Evolutionary conservation across 1,284 basidiomycete genomes (phyloP).

Genomic region (Ganoderma lucidum): DNA sequence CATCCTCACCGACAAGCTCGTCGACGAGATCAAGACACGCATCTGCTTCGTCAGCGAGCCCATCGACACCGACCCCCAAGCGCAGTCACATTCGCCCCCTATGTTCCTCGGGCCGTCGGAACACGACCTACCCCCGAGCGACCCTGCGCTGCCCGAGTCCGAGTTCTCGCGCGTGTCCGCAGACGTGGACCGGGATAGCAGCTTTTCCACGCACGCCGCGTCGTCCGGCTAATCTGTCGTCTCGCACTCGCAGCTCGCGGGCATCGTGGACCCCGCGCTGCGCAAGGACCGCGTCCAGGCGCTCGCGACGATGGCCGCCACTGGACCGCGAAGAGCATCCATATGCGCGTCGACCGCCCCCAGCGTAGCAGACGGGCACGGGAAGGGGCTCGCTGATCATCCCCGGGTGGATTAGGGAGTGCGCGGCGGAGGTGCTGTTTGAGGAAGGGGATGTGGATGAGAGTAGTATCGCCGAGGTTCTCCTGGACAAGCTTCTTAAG

Average conservation of each 20-base stretch:
- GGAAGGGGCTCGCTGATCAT: slow-evolving; percentile 84
- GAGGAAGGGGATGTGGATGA: slow-evolving; percentile 90
- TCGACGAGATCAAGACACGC: slow-evolving; percentile 86
- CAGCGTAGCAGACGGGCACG: slow-evolving; percentile 69
- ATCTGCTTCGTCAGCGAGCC: slow-evolving; percentile 80
- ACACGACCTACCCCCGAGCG: slow-evolving; percentile 63
- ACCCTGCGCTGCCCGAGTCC: slow-evolving; percentile 67
- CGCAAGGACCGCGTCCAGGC: slow-evolving; percentile 69
- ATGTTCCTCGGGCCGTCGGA: slow-evolving; percentile 46
- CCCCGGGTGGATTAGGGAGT: slow-evolving; percentile 95
- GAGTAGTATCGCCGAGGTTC: slow-evolving; percentile 80
- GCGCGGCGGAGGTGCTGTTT: slow-evolving; percentile 91
- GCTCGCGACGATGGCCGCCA: slow-evolving; percentile 69
- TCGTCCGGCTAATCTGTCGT: slow-evolving; percentile 69
- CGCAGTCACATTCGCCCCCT: slow-evolving; percentile 51
- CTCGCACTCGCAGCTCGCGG: slow-evolving; percentile 47
- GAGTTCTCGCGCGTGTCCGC: slow-evolving; percentile 64
- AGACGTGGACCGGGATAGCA: slow-evolving; percentile 57
- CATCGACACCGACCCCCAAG: slow-evolving; percentile 46
- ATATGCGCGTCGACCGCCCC: slow-evolving; percentile 72
- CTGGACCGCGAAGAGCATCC: slow-evolving; percentile 77
- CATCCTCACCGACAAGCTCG: slow-evolving; percentile 73
- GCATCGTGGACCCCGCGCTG: slow-evolving; percentile 33
- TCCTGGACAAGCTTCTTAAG: slow-evolving; percentile 82
- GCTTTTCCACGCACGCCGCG: slow-evolving; percentile 51